Evolutionary conservation across 805 yeast genomes (phyloP).

Genomic region (Pichia manshurica): DNA sequence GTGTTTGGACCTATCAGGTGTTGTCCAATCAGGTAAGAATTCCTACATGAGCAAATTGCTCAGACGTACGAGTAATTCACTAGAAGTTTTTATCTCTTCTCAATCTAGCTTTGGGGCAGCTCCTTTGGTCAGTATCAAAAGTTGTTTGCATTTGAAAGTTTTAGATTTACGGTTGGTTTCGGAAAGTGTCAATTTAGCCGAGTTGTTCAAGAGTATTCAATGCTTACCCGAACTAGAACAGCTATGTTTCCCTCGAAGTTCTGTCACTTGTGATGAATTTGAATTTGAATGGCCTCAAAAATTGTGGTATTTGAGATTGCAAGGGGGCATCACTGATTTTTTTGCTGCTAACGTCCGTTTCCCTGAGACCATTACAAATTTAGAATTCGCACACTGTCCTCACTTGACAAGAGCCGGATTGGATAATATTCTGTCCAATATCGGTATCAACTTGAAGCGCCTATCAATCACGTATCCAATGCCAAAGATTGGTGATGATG

Average conservation of each 20-base stretch:
- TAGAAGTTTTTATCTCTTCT: conserved; percentile 78
- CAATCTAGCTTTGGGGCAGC: conserved; percentile 92
- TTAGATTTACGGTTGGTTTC: conserved; percentile 82
- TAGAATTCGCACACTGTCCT: conserved; percentile 89
- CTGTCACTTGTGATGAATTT: conserved; percentile 61
- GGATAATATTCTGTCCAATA: conserved; percentile 50
- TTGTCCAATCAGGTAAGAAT: conserved; percentile 87
- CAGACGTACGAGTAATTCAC: conserved; percentile 62
- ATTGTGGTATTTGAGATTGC: conserved; percentile 62
- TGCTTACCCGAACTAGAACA: conserved; percentile 59
- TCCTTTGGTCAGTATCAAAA: conserved; percentile 74
- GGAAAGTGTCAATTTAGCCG: conserved; percentile 80
- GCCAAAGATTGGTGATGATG: conserved; percentile 66
- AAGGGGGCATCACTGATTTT: conserved; percentile 86
- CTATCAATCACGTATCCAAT: conserved; percentile 79
- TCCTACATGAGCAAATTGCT: conserved; percentile 80
- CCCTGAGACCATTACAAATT: conserved; percentile 62
- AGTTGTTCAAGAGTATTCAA: conserved; percentile 69
- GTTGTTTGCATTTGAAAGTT: conserved; percentile 57
- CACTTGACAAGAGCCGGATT: conserved; percentile 60
- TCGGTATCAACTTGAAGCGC: conserved; percentile 60
- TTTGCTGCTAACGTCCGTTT: conserved; percentile 66
- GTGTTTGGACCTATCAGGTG: conserved; percentile 65
- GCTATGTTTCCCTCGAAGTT: conserved; percentile 83
- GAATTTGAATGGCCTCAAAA: conserved; percentile 74